phyloP scores from a whole-genome alignment of 2,329 filamentous ascomycete species.

The Ophiostoma novo-ulmi region DNA sequence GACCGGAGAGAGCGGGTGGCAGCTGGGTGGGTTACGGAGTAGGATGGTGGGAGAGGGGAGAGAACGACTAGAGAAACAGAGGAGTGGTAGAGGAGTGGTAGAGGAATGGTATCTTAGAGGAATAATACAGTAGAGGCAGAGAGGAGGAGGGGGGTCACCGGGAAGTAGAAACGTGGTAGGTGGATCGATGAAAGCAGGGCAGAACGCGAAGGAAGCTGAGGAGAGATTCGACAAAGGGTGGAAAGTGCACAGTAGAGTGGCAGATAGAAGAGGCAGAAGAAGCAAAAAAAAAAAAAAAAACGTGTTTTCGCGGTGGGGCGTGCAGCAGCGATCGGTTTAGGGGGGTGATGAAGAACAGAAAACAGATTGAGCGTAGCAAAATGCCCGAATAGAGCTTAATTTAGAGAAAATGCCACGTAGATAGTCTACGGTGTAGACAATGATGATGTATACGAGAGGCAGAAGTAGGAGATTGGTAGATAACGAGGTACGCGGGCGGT shows the following conservation, averaged over 20 bases:
- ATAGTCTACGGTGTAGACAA: background rate
- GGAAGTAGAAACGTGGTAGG: slow-evolving; percentile 23
- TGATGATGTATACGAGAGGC: background rate
- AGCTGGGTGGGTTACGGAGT: background rate
- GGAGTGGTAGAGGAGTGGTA: too few relatives aligned
- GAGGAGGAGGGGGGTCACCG: slow-evolving; percentile 10
- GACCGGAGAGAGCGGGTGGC: slow-evolving; percentile 19
- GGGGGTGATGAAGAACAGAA: slow-evolving; percentile 15
- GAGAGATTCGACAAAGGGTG: slow-evolving; percentile 9
- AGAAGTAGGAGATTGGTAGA: background rate
- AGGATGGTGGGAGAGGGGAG: background rate
- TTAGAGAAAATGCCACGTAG: background rate
- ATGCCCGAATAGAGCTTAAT: slow-evolving; percentile 18
- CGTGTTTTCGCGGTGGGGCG: slow-evolving; percentile 21
- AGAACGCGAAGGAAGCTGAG: slow-evolving; percentile 21
- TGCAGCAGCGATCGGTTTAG: slow-evolving; percentile 20
- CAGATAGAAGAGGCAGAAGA: slow-evolving; percentile 1
- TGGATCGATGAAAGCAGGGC: slow-evolving; percentile 22
- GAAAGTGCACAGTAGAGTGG: background rate
- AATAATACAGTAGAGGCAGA: background rate
- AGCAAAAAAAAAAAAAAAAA: slow-evolving; percentile 19
- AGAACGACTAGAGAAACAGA: background rate
- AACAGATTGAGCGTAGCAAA: slow-evolving; percentile 16
- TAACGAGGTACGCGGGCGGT: background rate
- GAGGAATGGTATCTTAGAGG: too few relatives aligned